Conservation (phyloP, 1,284 basidiomycete species). For the Chalciporus sp. region DNA sequence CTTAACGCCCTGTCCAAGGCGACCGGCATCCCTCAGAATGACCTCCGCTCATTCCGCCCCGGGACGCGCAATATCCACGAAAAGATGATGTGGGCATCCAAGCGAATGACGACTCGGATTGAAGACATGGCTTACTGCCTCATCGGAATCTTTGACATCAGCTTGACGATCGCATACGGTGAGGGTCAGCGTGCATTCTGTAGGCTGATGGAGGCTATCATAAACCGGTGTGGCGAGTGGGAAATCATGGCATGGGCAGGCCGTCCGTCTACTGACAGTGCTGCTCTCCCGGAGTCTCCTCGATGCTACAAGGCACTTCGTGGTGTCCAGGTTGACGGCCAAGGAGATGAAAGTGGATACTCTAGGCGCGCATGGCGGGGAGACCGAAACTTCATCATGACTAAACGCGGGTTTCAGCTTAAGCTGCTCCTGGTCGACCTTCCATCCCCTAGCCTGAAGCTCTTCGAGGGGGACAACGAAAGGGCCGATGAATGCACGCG, state of each 20-base stretch:
- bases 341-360: background rate
- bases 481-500: constrained; percentile 14
- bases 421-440: constrained; percentile 28
- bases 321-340: background rate
- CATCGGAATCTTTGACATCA: constrained; percentile 35
- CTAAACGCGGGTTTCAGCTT: constrained; percentile 35
- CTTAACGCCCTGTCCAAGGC: constrained; percentile 29
- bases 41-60: constrained; percentile 30
- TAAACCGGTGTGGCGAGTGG: constrained; percentile 33
- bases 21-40: constrained; percentile 29
- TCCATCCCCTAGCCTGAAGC: constrained; percentile 17
- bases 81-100: constrained; percentile 39
- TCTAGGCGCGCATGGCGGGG: constrained; percentile 25
- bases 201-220: constrained; percentile 33
- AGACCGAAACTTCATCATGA: constrained; percentile 34
- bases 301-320: constrained; percentile 27
- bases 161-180: constrained; percentile 36
- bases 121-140: constrained; percentile 36
- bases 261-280: constrained; percentile 28
- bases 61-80: constrained; percentile 29
- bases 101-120: constrained; percentile 33
- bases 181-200: constrained; percentile 34
- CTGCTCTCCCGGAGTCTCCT: constrained; percentile 33
- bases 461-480: constrained; percentile 23
- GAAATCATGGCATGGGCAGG: constrained; percentile 38